A percentile compares a stretch with the other conserved stretches of the same genome.
Conservation (phyloP, 2,329 filamentous ascomycete genomes). For the Cordyceps tenuipes region DNA sequence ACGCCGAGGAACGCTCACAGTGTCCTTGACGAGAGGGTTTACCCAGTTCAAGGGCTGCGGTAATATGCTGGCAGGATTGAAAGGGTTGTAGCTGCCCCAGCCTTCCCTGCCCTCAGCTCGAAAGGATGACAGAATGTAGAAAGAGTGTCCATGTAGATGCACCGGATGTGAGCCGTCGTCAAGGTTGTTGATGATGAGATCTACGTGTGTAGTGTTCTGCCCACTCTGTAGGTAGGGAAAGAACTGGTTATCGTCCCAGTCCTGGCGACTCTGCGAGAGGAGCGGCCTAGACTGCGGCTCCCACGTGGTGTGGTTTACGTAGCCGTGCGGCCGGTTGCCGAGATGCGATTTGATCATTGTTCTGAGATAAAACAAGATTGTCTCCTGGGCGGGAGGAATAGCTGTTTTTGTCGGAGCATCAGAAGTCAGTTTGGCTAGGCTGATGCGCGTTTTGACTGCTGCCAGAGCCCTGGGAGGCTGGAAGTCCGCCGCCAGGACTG, state of each 20-base stretch:
- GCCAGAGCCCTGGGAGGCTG: background rate
- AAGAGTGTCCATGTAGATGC: conserved; percentile 50
- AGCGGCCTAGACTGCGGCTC: conserved; percentile 17
- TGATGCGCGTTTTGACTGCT: background rate
- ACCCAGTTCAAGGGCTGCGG: conserved; percentile 11
- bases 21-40: conserved; percentile 24
- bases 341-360: conserved; percentile 17
- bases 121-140: conserved; percentile 32
- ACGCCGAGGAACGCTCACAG: conserved; percentile 30
- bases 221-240: conserved; percentile 15
- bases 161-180: conserved; percentile 26
- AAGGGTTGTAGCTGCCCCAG: conserved; percentile 21
- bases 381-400: conserved; percentile 15
- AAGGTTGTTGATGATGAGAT: conserved; percentile 25
- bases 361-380: conserved; percentile 18
- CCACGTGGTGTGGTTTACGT: conserved; percentile 21
- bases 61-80: conserved; percentile 10
- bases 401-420: background rate
- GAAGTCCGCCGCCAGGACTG: background rate
- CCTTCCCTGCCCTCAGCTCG: conserved; percentile 15
- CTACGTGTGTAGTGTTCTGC: conserved; percentile 14
- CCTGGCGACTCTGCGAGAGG: conserved; percentile 15
- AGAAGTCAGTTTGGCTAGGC: background rate
- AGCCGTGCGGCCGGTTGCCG: conserved; percentile 19
- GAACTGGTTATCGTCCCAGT: conserved; percentile 19